Conservation (phyloP, 2,329 filamentous ascomycete genomes). For the Cadophora malorum region DNA sequence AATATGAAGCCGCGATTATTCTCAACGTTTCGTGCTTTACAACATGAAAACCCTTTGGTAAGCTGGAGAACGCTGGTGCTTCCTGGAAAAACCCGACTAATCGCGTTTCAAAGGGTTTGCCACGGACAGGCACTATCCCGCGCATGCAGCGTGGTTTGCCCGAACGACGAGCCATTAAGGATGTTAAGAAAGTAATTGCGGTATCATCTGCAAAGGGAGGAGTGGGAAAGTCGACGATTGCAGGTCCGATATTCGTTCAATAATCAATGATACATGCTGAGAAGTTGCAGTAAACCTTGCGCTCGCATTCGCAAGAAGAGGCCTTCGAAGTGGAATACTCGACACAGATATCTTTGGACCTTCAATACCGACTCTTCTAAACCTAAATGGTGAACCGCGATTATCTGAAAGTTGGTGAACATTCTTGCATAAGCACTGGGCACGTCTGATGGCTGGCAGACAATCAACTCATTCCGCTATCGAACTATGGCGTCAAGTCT, state of each 20-base stretch:
- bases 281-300: slow-evolving; percentile 72
- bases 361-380: slow-evolving; percentile 88
- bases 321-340: slow-evolving; percentile 83
- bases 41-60: slow-evolving; percentile 91
- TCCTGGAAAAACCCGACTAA: slow-evolving; percentile 16
- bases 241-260: slow-evolving; percentile 59
- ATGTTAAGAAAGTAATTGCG: slow-evolving; percentile 92
- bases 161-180: slow-evolving; percentile 77
- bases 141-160: slow-evolving; percentile 83
- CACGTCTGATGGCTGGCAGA: slow-evolving; percentile 53
- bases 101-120: slow-evolving; percentile 71
- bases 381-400: slow-evolving; percentile 79
- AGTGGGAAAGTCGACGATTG: slow-evolving; percentile 96
- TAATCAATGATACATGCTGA: slow-evolving; percentile 14
- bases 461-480: slow-evolving; percentile 84
- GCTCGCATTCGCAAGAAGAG: slow-evolving; percentile 81
- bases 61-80: slow-evolving; percentile 35
- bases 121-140: slow-evolving; percentile 75
- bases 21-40: slow-evolving; percentile 58
- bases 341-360: slow-evolving; percentile 98
- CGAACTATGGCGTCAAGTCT: slow-evolving; percentile 93
- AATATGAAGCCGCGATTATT: slow-evolving; percentile 54
- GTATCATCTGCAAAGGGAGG: slow-evolving; percentile 97
- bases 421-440: slow-evolving; percentile 9
- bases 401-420: slow-evolving; percentile 69